Base-by-base conservation (phyloP, 2,329 filamentous ascomycete species). In the Fusarium sp. region DNA sequence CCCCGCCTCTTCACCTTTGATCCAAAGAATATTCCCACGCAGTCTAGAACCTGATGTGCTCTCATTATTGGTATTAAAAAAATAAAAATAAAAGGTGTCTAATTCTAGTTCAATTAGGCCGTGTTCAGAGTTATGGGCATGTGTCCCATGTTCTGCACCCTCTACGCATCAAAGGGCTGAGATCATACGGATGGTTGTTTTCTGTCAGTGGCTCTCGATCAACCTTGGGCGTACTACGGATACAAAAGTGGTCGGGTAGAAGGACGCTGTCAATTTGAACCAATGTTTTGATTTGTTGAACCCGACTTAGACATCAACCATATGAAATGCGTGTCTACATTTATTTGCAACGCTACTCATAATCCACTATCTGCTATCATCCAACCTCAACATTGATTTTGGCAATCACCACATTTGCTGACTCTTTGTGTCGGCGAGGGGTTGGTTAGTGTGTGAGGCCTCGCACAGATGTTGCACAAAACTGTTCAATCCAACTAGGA, bases 381-480 rank as follows among this genome's bases (percentile, higher is more conserved):
- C 50, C 57, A 62, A 47, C 43, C 22, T 37, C 52, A 64, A 47
- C 35, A 19, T 52, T 22, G n/a, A 32, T 20, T 23, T 15, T 46
- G 27, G 58, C 11, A 44, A 39, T 20, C 33, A 56, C 20, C 17
- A 23, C 22, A 20, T n/a, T 14, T 49, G 14, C 30, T 33, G 27
- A 30, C 27, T 44, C 10, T 37, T 49, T 44, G 40, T 35, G 20
- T 49, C 40, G 35, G 30, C 46, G 46, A 64, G 37, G 37, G 27
- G 25, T 30, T 17, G 45, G 43, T 23, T 23, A 23, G 7, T 35
- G 39, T 32, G 61, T 68, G 65, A 68, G 60, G 65, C n/a, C 53
- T 50, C 30, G 43, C 54, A 68, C 65, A 65, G 33, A 23, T 33
- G 65, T 68, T n/a, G 37, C 46, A 61, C 54, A 27, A 48, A 54